Base-by-base conservation (phyloP, 352 stramenopile species). In the Plasmopara viticola region DNA sequence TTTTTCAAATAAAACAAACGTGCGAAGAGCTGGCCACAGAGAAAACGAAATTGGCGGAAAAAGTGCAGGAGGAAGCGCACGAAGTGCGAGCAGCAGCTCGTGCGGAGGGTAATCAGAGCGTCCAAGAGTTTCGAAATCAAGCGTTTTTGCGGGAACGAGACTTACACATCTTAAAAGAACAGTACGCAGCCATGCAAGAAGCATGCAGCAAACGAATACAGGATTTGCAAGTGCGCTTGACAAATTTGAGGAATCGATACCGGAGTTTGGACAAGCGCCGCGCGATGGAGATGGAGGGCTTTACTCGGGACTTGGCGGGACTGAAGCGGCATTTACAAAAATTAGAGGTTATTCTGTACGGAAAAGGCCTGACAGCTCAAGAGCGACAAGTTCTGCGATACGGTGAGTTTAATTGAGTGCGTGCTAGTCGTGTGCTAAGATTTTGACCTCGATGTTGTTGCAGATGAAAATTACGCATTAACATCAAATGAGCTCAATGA, bases 221-320 rank as follows among this genome's bases (percentile, higher is more conserved):
- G 31, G 74, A 87, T 51, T 52, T 93, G 14, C 74, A 93, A 48
- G 57, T 72, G 8, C 78, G 80, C 5, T 45, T 93, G 15, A 80
- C 74, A 28, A 87, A 79, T 43, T 51, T 90, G 35, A 61, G 80
- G 10, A 66, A 49, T 18, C 66, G 75, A 6, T 91, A 90, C 42
- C 74, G 62, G 2, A 78, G 58, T 47, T 50, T 93, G 6, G 80
- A 90, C 46, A 82, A 74, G 18, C 64, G 83, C 14, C 70, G 83
- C 9, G 68, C 76, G 2, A 85, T 93, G 78, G 83, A 93, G 51
- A 90, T 90, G 78, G 83, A 93, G 42, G 83, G 80, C 0, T 93
- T 92, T 54, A 84, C 75, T 14, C 59, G 79, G 6, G 82, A 90
- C 39, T 54, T 92, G 17, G 64, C 69, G 0, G 62, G 62, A 28